A percentile compares a stretch with the other conserved stretches of the same genome.
These are phyloP conservation scores for Fusarium circinatum DNA, from an alignment of 2,329 filamentous ascomycete species.

Conservation along the genomic window DNA sequence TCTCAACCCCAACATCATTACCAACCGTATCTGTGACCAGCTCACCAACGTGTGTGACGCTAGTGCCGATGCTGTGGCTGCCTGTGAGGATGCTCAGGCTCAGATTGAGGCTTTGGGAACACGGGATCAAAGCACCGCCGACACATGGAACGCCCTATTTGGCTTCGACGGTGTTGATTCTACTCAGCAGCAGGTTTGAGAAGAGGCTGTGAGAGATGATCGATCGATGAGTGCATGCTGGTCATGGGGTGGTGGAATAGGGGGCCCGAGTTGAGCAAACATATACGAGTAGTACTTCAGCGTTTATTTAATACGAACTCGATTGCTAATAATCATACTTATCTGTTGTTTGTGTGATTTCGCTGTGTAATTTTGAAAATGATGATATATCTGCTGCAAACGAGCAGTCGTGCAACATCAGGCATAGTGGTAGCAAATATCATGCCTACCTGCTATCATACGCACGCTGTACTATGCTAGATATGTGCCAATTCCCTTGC, in stretches of 20 bases:
- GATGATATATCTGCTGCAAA: background rate
- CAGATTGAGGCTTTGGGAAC: slow-evolving; percentile 61
- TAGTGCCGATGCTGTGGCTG: slow-evolving; percentile 66
- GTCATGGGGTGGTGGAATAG: slow-evolving; percentile 15
- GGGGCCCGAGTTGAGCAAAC: slow-evolving; percentile 13
- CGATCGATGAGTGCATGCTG: slow-evolving; percentile 23
- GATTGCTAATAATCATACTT: background rate
- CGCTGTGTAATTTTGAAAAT: background rate
- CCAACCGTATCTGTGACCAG: slow-evolving; percentile 77
- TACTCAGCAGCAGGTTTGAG: slow-evolving; percentile 33
- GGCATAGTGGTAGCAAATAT: background rate
- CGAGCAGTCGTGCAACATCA: background rate
- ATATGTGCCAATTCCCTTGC: background rate
- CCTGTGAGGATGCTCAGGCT: slow-evolving; percentile 63
- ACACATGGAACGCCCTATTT: slow-evolving; percentile 57
- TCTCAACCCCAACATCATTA: slow-evolving; percentile 78
- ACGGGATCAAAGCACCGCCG: slow-evolving; percentile 58
- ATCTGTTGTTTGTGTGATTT: background rate
- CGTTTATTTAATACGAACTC: slow-evolving; percentile 10
- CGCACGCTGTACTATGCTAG: background rate
- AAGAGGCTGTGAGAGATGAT: slow-evolving; percentile 2
- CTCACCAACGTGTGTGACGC: slow-evolving; percentile 73
- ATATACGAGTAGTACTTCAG: slow-evolving; percentile 10
- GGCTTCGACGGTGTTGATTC: slow-evolving; percentile 48
- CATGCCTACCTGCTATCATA: slow-evolving; percentile 6